Percentiles rank a stretch among this genome's conserved stretches.
Evolutionary conservation across 208 protist species (phyloP).

Genomic region (Crithidia bombi): DNA sequence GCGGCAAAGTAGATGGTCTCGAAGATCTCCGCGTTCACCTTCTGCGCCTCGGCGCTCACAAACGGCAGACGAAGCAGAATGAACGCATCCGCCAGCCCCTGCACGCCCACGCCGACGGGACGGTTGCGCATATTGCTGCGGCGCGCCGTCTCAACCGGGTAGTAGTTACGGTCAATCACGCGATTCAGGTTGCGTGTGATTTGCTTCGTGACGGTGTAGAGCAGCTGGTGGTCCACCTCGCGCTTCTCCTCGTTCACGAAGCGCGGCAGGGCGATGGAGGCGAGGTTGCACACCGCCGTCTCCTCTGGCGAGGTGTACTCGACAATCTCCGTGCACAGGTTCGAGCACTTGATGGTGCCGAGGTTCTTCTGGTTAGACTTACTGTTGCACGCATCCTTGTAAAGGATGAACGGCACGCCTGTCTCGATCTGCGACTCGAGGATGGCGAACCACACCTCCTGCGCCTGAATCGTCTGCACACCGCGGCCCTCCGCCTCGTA

Average conservation of each 20-base stretch:
- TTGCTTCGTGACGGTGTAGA: slow-evolving; percentile 93
- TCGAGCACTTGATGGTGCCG: slow-evolving; percentile 98
- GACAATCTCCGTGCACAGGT: slow-evolving; percentile 99
- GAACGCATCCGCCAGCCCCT: slow-evolving; percentile 99
- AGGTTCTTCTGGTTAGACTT: slow-evolving; percentile 99
- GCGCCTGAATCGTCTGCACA: slow-evolving; percentile 92
- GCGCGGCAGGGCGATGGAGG: slow-evolving; percentile 97
- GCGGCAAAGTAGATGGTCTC: slow-evolving; percentile 99
- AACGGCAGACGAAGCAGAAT: slow-evolving; percentile 96
- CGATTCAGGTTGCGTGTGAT: slow-evolving; percentile 98
- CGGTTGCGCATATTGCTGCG: slow-evolving; percentile 97
- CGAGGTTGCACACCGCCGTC: slow-evolving; percentile 99
- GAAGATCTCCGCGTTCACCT: slow-evolving; percentile 98
- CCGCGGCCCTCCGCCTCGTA: slow-evolving; percentile 94
- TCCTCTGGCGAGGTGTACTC: slow-evolving; percentile 98
- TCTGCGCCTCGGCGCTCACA: slow-evolving; percentile 87
- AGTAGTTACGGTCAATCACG: slow-evolving; percentile 99
- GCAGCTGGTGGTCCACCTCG: slow-evolving; percentile 89
- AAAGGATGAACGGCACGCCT: slow-evolving; percentile 99
- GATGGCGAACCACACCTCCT: slow-evolving; percentile 99
- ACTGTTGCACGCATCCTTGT: slow-evolving; percentile 99
- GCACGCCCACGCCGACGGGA: slow-evolving; percentile 98
- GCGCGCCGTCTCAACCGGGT: slow-evolving; percentile 96
- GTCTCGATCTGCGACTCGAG: slow-evolving; percentile 99
- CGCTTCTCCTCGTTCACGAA: slow-evolving; percentile 90